Conservation (phyloP, 2,329 filamentous ascomycete genomes). For the Aspergillus pseudoglaucus region DNA sequence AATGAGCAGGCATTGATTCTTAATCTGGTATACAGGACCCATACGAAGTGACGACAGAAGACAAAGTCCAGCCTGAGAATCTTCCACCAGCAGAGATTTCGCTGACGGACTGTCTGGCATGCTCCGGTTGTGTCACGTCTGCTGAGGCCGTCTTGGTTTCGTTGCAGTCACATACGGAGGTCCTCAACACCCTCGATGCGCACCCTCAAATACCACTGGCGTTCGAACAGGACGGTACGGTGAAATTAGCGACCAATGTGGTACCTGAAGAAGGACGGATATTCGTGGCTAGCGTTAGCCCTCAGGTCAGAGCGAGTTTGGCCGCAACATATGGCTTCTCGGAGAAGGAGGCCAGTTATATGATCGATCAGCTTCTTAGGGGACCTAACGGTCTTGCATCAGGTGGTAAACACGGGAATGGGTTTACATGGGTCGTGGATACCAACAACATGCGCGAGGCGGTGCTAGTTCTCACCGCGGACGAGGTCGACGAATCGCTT, state of each 20-base stretch:
- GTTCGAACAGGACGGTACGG: conserved; percentile 14
- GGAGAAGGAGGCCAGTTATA: conserved; percentile 66
- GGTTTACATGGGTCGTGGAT: conserved; percentile 84
- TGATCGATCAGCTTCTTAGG: conserved; percentile 74
- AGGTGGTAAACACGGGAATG: conserved; percentile 66
- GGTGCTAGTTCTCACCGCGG: conserved; percentile 70
- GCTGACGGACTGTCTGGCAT: conserved; percentile 92
- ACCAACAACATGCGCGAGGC: conserved; percentile 78
- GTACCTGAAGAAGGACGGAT: conserved; percentile 54
- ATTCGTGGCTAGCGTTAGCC: conserved; percentile 88
- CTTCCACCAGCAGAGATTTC: conserved; percentile 81
- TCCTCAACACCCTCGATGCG: conserved; percentile 72
- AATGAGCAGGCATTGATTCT: conserved; percentile 14
- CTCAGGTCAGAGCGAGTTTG: conserved; percentile 81
- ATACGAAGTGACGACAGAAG: conserved; percentile 91
- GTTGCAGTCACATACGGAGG: conserved; percentile 87
- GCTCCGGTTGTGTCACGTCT: conserved; percentile 94
- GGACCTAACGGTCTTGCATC: conserved; percentile 62
- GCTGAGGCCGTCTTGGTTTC: conserved; percentile 96
- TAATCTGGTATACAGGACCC: conserved; percentile 39
- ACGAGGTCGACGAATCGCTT: conserved; percentile 55
- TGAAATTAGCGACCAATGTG: conserved; percentile 40
- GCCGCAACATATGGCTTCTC: conserved; percentile 75
- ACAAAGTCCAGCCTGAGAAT: conserved; percentile 55
- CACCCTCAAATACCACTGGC: conserved; percentile 37